phyloP scores from a whole-genome alignment of 257 asterid genomes.

The Przewalskia tangutica region DNA sequence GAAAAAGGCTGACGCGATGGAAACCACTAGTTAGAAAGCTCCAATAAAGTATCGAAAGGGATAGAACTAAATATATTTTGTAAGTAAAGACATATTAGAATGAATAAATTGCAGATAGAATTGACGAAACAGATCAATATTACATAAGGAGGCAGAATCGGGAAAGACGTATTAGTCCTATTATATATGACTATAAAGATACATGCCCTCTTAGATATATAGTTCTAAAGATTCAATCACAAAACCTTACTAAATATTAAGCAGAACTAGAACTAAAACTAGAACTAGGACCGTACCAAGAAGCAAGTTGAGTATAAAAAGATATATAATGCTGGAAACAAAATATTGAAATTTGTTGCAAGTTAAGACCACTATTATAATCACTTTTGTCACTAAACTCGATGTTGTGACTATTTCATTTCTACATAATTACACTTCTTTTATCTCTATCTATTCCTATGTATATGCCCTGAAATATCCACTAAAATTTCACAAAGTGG shows the following conservation, averaged over 20 bases:
- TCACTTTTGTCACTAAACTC: not conserved
- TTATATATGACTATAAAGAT: not conserved
- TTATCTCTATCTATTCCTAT: not conserved
- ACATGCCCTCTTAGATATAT: not conserved
- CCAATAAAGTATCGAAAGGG: no score
- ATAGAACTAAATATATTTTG: not conserved
- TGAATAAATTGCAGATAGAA: not conserved
- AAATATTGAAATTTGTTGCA: not conserved
- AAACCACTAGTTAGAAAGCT: no score
- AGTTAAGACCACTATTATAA: not conserved
- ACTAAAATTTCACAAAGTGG: no score
- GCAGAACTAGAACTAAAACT: not conserved
- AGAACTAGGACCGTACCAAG: not conserved
- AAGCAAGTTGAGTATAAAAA: not conserved
- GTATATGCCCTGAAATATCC: not conserved
- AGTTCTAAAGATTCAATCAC: not conserved
- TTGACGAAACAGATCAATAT: not conserved
- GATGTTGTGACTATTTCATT: not conserved
- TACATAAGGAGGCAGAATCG: not conserved
- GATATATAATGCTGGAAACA: not conserved
- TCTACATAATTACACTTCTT: conserved; percentile 2
- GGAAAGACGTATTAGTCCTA: no score
- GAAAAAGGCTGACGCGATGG: no score
- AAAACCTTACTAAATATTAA: not conserved
- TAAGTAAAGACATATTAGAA: not conserved